Conservation (phyloP, 192 early-diverging fungal species). For the Podila minutissima region DNA sequence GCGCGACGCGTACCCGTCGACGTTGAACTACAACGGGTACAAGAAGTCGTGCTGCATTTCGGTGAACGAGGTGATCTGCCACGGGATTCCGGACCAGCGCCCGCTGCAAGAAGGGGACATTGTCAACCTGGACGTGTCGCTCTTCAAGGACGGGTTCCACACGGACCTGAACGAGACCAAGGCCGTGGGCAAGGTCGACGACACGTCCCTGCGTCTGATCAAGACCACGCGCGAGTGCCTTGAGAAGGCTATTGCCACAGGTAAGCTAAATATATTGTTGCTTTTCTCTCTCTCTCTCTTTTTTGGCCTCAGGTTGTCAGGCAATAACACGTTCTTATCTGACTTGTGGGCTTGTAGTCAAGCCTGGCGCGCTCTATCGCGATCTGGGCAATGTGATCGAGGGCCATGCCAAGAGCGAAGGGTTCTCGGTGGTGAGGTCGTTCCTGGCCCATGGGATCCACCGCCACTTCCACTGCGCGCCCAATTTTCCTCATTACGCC, state of each 20-base stretch:
- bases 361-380: slow-evolving; percentile 93
- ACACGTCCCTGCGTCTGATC: slow-evolving; percentile 75
- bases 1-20: slow-evolving; percentile 93
- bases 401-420: slow-evolving; percentile 81
- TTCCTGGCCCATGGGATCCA: slow-evolving; percentile 95
- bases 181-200: slow-evolving; percentile 90
- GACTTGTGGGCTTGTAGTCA: slow-evolving; percentile 62
- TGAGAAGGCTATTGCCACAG: slow-evolving; percentile 89
- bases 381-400: slow-evolving; percentile 93
- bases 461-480: slow-evolving; percentile 88
- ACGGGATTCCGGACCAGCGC: slow-evolving; percentile 97
- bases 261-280: slow-evolving; percentile 55
- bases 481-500: slow-evolving; percentile 94
- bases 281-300: neutral
- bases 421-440: slow-evolving; percentile 91
- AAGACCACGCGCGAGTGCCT: slow-evolving; percentile 87
- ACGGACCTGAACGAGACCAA: slow-evolving; percentile 94
- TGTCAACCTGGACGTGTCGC: slow-evolving; percentile 91
- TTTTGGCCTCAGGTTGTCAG: neutral
- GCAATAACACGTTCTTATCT: neutral
- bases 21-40: slow-evolving; percentile 96
- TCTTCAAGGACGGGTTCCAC: slow-evolving; percentile 94
- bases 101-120: slow-evolving; percentile 95
- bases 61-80: slow-evolving; percentile 85
- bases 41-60: slow-evolving; percentile 95